Conservation (phyloP, 345 rosid genomes). For the Jatropha curcas region DNA sequence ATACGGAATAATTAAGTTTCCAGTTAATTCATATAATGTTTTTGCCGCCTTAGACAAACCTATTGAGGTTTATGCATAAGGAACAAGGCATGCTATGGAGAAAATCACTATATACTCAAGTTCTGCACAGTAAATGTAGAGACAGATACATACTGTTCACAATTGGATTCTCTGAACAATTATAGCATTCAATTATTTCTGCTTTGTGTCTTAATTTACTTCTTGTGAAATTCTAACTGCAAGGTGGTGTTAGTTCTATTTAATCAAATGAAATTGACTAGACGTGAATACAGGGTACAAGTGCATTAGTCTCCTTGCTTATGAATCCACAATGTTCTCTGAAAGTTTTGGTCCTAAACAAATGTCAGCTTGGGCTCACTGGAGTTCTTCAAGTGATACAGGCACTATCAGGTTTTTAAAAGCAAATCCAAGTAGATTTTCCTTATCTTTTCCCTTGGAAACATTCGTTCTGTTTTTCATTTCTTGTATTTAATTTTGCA, state of each 20-base stretch:
- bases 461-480: not conserved
- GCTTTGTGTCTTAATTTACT: not conserved
- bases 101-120: not conserved
- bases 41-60: not conserved
- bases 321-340: constrained; percentile 57
- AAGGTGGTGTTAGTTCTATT: not conserved
- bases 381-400: constrained; percentile 66
- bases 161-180: not conserved
- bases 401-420: constrained; percentile 66
- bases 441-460: not conserved
- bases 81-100: not conserved
- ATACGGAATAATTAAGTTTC: no score
- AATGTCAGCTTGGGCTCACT: constrained; percentile 70
- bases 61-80: not conserved
- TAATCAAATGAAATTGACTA: constrained; percentile 16
- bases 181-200: not conserved
- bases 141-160: not conserved
- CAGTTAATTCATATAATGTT: not conserved
- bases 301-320: constrained; percentile 61
- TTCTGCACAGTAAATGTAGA: not conserved
- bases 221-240: not conserved
- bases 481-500: constrained; percentile 32
- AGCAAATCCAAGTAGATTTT: constrained; percentile 2
- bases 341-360: constrained; percentile 59
- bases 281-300: constrained; percentile 56